phyloP scores from a whole-genome alignment of 1,284 basidiomycete species.

The Ustilago loliicola region DNA sequence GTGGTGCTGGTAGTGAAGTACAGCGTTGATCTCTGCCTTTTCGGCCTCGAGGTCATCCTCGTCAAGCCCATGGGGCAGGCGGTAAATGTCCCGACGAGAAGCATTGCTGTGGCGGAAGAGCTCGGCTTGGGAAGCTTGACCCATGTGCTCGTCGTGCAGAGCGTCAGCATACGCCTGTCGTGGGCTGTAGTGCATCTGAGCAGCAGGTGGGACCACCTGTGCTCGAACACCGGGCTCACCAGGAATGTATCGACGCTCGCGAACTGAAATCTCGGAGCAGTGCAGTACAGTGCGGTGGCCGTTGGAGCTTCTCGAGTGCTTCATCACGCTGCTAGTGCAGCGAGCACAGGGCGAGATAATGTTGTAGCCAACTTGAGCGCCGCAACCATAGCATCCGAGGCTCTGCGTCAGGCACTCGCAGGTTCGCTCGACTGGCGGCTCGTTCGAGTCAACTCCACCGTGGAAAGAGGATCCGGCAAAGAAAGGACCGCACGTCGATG shows the following conservation, averaged over 20 bases:
- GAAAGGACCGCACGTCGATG: conserved; percentile 77
- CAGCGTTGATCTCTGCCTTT: conserved; percentile 37
- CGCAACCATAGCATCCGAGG: conserved; percentile 84
- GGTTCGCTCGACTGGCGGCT: conserved; percentile 75
- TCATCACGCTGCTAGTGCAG: conserved; percentile 70
- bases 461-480: conserved; percentile 69
- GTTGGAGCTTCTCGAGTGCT: conserved; percentile 76
- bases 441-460: conserved; percentile 36
- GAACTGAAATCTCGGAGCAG: conserved; percentile 79
- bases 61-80: conserved; percentile 23
- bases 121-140: conserved; percentile 18
- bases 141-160: conserved; percentile 14
- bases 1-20: conserved; percentile 20
- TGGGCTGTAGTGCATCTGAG: conserved; percentile 6
- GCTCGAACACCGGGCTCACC: conserved; percentile 78
- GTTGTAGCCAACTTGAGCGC: conserved; percentile 74
- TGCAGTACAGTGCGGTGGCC: conserved; percentile 90
- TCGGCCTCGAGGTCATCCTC: conserved; percentile 51
- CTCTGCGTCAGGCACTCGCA: conserved; percentile 81
- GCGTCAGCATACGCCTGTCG: conserved; percentile 19
- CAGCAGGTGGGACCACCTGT: conserved; percentile 33
- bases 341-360: conserved; percentile 60
- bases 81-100: conserved; percentile 36
- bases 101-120: conserved; percentile 38
- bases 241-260: conserved; percentile 79